phyloP scores from a whole-genome alignment of 768 basidiomycete genomes.

The Boletus vinaceobasis region DNA sequence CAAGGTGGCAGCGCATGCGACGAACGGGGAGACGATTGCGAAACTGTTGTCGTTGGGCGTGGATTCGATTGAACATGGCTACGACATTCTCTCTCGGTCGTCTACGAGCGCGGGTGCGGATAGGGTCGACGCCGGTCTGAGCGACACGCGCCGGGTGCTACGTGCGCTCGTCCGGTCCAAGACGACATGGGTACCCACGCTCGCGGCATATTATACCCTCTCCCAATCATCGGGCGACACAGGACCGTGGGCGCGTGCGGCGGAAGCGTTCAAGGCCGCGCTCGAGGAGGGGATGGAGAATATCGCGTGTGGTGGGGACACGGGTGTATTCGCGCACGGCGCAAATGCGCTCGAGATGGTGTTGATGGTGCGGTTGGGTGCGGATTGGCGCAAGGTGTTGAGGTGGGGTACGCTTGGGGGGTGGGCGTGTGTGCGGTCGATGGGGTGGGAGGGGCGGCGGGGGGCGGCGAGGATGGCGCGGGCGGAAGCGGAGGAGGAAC shows the following conservation, averaged over 20 bases:
- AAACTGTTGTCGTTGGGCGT: conserved; percentile 30
- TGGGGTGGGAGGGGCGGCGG: conserved; percentile 41
- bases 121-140: conserved; percentile 6
- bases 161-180: conserved; percentile 24
- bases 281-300: conserved; percentile 41
- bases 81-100: conserved; percentile 14
- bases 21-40: conserved; percentile 32
- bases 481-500: conserved; percentile 25
- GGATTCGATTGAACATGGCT: conserved; percentile 60
- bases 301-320: conserved; percentile 64
- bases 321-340: conserved; percentile 61
- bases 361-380: conserved; percentile 57
- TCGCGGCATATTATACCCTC: conserved; percentile 45
- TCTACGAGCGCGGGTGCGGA: neutral
- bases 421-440: conserved; percentile 51
- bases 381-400: conserved; percentile 49
- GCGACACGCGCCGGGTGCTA: neutral
- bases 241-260: conserved; percentile 37
- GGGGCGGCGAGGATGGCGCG: conserved; percentile 26
- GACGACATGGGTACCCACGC: conserved; percentile 57
- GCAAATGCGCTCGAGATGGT: conserved; percentile 58
- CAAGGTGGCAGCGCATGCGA: conserved; percentile 58
- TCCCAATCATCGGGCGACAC: conserved; percentile 12
- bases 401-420: conserved; percentile 59
- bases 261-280: conserved; percentile 43